Conservation (phyloP, 495 filamentous ascomycete species). For the Talaromyces adpressus region DNA sequence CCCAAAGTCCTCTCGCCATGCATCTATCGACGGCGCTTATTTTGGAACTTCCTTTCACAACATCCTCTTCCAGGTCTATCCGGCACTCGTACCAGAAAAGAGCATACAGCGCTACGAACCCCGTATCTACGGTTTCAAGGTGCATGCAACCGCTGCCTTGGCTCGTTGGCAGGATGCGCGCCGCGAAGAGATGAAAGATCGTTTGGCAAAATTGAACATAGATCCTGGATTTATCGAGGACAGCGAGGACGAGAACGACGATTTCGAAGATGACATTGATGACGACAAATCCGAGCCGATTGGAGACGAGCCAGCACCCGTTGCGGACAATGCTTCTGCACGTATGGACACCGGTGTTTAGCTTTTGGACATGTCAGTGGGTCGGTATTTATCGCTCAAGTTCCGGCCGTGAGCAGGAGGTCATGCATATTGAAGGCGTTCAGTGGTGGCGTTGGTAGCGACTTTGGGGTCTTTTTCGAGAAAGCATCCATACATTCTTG, state of each 20-base stretch:
- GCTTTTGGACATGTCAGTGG: slow-evolving; percentile 2
- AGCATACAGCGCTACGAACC: slow-evolving; percentile 79
- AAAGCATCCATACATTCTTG: neutral
- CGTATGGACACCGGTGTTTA: slow-evolving; percentile 39
- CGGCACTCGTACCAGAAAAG: slow-evolving; percentile 79
- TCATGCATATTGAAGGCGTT: slow-evolving; percentile 6
- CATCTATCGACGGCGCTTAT: slow-evolving; percentile 92
- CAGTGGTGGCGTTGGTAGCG: slow-evolving; percentile 4
- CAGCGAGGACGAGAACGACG: slow-evolving; percentile 40
- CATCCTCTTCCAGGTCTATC: slow-evolving; percentile 98
- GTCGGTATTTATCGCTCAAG: neutral
- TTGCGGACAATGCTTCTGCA: slow-evolving; percentile 33
- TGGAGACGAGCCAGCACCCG: slow-evolving; percentile 23
- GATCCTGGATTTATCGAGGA: slow-evolving; percentile 53
- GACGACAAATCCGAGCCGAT: slow-evolving; percentile 23
- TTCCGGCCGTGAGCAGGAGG: neutral
- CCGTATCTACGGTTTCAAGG: slow-evolving; percentile 87
- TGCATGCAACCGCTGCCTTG: slow-evolving; percentile 83
- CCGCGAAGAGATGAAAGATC: slow-evolving; percentile 69
- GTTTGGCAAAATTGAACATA: slow-evolving; percentile 48
- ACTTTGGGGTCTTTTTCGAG: slow-evolving; percentile 2
- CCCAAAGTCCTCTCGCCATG: slow-evolving; percentile 94
- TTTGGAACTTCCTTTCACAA: slow-evolving; percentile 98
- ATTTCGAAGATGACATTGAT: slow-evolving; percentile 40
- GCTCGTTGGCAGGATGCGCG: slow-evolving; percentile 82